Base-by-base conservation (phyloP, 768 basidiomycete genomes). In the Coprinellus aureogranulatus region DNA sequence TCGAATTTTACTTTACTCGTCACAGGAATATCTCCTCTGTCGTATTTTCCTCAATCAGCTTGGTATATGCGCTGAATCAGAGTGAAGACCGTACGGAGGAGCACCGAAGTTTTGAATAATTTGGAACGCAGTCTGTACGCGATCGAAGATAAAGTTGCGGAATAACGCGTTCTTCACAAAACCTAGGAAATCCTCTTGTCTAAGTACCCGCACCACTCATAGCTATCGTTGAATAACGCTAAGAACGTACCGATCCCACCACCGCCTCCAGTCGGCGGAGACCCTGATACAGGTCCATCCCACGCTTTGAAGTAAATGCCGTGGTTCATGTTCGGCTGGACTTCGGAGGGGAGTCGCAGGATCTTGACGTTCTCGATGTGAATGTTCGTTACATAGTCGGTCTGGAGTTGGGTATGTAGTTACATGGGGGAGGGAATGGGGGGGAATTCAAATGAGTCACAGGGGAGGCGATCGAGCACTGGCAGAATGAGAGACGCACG, bases 251-350 rank as follows among this genome's bases (percentile, higher is more conserved):
- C 80, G 53, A 72, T 62, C 11, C 80, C 84, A 18, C 80, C 84
- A 12, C 84, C 83, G 6, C 83, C 84, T 5, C 80, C 81, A 26
- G 79, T 82, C 1, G 83, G 83, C 9, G 83, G 83, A 9, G 67
- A 66, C 2, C 84, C 82, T 58, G 81, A 76, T 11, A 79, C 74
- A 2, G 75, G 71, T 2, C 77, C 81, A 28, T 76, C 76, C 81
- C 82, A 85, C 0, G 81, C 77, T 67, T 85, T 84, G 67, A 83
- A 77, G 67, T 82, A 84, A 4, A 82, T 76, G 81, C 81, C 84
- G 53, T 75, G 77, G 1, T 65, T 71, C 81, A 84, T 84, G 68
- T 82, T 81, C 12, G 83, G 83, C 62, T 86, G 83, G 9, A 81
- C 71, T 20, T 68, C 68, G 1, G 78, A 63, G 58, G 77, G 71